Evolutionary conservation across 768 basidiomycete genomes (phyloP).

Genomic region (Gloeopeniophorella convolvens): DNA sequence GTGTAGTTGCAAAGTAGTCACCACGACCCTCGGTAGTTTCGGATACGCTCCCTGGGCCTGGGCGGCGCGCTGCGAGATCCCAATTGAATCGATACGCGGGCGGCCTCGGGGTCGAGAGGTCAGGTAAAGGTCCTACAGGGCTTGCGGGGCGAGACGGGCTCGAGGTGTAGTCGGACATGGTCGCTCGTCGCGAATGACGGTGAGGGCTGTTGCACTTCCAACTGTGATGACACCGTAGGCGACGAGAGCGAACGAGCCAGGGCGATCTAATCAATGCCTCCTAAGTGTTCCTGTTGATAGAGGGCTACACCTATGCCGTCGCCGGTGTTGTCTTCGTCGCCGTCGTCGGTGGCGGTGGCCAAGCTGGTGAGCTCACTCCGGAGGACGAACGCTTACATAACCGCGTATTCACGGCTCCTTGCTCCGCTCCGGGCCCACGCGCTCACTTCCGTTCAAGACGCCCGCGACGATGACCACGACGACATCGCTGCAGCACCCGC

Average conservation of each 20-base stretch:
- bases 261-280: too few species aligned
- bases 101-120: conserved; percentile 43
- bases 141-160: conserved; percentile 53
- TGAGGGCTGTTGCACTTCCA: too few species aligned
- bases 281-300: too few species aligned
- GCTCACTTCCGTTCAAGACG: not conserved
- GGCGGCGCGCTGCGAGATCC: conserved; percentile 52
- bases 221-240: too few species aligned
- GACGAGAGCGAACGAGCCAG: not conserved
- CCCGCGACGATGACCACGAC: conserved; percentile 17
- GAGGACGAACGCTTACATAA: not conserved
- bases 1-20: conserved; percentile 45
- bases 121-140: conserved; percentile 41
- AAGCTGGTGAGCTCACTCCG: not conserved
- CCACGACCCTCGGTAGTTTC: conserved; percentile 63
- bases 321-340: not conserved
- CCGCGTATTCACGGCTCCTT: too few species aligned
- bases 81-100: conserved; percentile 60
- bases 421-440: too few species aligned
- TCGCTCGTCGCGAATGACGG: conserved; percentile 42
- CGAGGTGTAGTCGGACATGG: conserved; percentile 41
- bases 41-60: conserved; percentile 65
- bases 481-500: conserved; percentile 11
- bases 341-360: not conserved
- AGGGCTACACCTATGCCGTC: not conserved